These are phyloP conservation scores for Beauveria rudraprayagi DNA, from an alignment of 2,329 filamentous ascomycete genomes.

Conservation along the genomic window DNA sequence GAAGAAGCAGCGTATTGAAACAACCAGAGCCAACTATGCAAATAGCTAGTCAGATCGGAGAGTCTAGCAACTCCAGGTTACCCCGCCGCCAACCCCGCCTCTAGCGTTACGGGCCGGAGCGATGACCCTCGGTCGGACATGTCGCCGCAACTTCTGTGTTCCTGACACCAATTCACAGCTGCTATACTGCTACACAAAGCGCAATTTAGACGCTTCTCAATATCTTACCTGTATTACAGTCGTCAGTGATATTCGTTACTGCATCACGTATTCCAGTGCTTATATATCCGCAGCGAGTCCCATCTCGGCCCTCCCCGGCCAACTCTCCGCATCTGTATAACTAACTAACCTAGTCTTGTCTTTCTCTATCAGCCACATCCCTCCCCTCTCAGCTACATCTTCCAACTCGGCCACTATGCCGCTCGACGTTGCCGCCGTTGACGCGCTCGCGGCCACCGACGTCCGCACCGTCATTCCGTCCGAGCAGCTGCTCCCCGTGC, in stretches of 20 bases:
- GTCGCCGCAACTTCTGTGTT: not conserved
- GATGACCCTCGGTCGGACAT: not conserved
- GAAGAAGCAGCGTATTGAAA: not conserved
- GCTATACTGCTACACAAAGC: no score
- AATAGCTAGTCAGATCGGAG: not conserved
- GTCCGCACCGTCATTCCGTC: constrained; percentile 30
- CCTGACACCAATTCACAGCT: not conserved
- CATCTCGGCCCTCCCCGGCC: not conserved
- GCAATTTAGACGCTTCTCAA: not conserved
- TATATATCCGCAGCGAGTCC: not conserved
- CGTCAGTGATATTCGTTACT: not conserved
- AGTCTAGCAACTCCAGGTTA: not conserved
- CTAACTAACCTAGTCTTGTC: no score
- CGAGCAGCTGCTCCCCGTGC: constrained; percentile 26
- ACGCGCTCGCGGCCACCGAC: constrained; percentile 34
- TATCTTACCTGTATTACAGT: not conserved
- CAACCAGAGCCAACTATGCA: not conserved
- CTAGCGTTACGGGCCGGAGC: not conserved
- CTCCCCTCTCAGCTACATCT: not conserved
- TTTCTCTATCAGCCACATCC: no score
- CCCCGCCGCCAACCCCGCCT: not conserved
- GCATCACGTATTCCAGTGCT: not conserved
- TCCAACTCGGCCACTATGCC: constrained; percentile 13
- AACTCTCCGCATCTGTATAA: not conserved
- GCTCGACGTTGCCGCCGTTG: constrained; percentile 20